Conservation (phyloP, 2,329 filamentous ascomycete species). For the Cladosporium sp. region DNA sequence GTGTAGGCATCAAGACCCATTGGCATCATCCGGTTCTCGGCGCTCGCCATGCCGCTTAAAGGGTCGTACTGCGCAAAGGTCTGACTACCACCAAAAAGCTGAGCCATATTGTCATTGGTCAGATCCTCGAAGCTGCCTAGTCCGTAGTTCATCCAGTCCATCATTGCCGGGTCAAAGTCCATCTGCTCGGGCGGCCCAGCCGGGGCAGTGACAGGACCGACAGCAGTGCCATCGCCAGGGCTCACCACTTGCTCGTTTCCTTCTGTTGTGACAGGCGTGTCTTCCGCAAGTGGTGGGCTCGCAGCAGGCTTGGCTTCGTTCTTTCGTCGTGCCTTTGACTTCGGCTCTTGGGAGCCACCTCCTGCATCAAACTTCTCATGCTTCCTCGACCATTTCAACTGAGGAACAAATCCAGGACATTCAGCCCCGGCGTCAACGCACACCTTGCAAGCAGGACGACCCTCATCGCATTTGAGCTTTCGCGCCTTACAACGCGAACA, state of each 20-base stretch:
- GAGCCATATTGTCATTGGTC: neutral
- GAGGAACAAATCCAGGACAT: slow-evolving; percentile 43
- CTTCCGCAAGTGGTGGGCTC: neutral
- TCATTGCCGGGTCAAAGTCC: slow-evolving; percentile 6
- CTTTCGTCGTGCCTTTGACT: slow-evolving; percentile 4
- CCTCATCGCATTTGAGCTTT: slow-evolving; percentile 39
- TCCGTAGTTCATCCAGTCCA: slow-evolving; percentile 7
- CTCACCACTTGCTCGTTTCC: neutral
- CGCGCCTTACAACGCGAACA: slow-evolving; percentile 7
- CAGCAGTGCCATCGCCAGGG: neutral
- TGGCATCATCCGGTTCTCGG: neutral
- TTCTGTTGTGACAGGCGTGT: neutral
- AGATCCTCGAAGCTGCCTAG: neutral
- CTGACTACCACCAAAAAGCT: neutral
- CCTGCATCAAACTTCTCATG: slow-evolving; percentile 40
- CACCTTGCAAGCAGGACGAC: slow-evolving; percentile 37
- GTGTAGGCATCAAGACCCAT: neutral
- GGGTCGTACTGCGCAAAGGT: neutral
- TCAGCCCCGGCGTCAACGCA: slow-evolving; percentile 38
- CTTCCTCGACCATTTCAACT: slow-evolving; percentile 44
- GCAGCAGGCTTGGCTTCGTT: neutral
- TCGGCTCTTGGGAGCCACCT: neutral
- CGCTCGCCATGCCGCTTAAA: neutral
- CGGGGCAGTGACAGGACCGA: neutral
- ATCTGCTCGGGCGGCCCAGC: neutral